Conservation (phyloP, 1,284 basidiomycete species). For the Salmacisia buchloeana region DNA sequence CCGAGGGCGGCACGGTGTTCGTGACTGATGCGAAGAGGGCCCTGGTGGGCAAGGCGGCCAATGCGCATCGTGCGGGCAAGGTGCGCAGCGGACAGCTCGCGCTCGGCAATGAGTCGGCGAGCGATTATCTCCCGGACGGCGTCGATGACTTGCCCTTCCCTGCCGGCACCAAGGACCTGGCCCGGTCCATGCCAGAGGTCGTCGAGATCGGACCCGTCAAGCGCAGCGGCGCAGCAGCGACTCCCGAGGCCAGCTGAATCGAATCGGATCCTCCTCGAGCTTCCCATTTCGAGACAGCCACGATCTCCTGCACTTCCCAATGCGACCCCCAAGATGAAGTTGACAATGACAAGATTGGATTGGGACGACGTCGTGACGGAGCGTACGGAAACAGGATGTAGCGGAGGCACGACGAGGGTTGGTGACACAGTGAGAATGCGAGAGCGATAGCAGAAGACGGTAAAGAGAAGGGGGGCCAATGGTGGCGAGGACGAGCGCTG, state of each 20-base stretch:
- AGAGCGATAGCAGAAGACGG: too few relatives aligned
- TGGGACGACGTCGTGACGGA: too few relatives aligned
- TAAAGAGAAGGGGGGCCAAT: too few relatives aligned
- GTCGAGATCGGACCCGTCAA: slow-evolving; percentile 33
- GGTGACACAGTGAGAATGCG: too few relatives aligned
- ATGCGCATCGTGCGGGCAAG: slow-evolving; percentile 38
- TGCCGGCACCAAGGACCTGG: slow-evolving; percentile 75
- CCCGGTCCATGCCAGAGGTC: slow-evolving; percentile 55
- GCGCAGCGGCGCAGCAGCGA: not conserved
- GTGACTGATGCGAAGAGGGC: slow-evolving; percentile 43
- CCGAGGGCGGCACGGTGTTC: slow-evolving; percentile 54
- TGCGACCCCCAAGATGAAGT: too few relatives aligned
- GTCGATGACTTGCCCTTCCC: slow-evolving; percentile 83
- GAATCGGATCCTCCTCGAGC: too few relatives aligned
- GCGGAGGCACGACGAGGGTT: too few relatives aligned
- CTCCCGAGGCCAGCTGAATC: not conserved
- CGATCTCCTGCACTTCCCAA: too few relatives aligned
- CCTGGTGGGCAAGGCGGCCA: slow-evolving; percentile 43
- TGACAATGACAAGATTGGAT: too few relatives aligned
- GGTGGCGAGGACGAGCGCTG: too few relatives aligned
- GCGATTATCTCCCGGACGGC: slow-evolving; percentile 75
- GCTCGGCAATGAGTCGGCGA: slow-evolving; percentile 63
- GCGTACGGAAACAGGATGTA: too few relatives aligned
- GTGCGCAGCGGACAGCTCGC: slow-evolving; percentile 58
- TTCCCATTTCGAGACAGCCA: not conserved